Base-by-base conservation (phyloP, 2,329 filamentous ascomycete species). In the Cordyceps sp. region DNA sequence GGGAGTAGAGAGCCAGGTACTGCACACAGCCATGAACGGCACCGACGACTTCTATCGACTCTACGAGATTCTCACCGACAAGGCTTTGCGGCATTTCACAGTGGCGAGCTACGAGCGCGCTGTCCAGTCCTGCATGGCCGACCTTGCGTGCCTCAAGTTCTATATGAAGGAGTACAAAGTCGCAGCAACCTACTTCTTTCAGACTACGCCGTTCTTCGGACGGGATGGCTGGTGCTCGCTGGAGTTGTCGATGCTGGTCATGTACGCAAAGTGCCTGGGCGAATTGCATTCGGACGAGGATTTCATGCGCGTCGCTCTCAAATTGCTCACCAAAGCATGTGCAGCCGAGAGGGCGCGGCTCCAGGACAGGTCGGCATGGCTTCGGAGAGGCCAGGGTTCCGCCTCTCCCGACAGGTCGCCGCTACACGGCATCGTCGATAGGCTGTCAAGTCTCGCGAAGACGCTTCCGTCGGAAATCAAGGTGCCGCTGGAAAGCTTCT, bases 91-190 rank as follows among this genome's bases (percentile, higher is more conserved):
- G 2, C 81, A 93, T 47, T 92, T 82, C 49, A 75, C 75, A 12
- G 72, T 84, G 5, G 84, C 86, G 5, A 79, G 76, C 34, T 79
- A 88, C 39, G 65, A 64, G 1, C 78, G 92, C 43, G 81, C 83
- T 7, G 76, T 80, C 1, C 76, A 92, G 42, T 69, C 75, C 15
- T 75, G 77, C 37, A 72, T 86, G 51, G 79, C 83, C 9, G 90
- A 98, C 52, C 66, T 96, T 29, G 90, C 85, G 2, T 69, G 90
- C 5, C 60, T 94, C 31, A 86, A 88, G 45, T 90, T 78, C 42
- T 71, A 80, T 37, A 62, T 81, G 4, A 68, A 70, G 16, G 81
- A 96, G 41, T 86, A 76, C 46, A 62, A 60, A 3, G 67, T 73
- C 2, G 86, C 90, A 1, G 75, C 80, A 0, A 68, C 68, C 1